phyloP scores from a whole-genome alignment of 2,329 filamentous ascomycete species.

The Hyphodiscus sp. region DNA sequence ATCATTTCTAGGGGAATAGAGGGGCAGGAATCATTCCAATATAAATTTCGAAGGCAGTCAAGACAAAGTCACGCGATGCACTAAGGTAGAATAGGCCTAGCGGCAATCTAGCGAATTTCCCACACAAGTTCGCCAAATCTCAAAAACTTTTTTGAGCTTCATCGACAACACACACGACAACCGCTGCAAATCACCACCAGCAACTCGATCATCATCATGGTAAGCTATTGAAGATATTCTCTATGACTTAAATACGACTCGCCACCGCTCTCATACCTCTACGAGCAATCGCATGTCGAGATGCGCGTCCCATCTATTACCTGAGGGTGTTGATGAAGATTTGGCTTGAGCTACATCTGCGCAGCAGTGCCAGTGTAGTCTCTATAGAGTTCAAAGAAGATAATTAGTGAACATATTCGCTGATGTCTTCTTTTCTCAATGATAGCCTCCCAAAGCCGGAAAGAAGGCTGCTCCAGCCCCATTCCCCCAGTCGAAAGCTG shows the following conservation, averaged over 20 bases:
- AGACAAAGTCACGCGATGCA: not conserved
- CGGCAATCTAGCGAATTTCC: not conserved
- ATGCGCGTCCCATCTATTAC: conserved; percentile 28
- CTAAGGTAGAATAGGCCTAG: conserved; percentile 1
- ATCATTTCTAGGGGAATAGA: not conserved
- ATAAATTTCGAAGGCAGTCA: conserved; percentile 10
- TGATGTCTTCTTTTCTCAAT: conserved; percentile 99
- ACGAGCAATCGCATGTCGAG: conserved; percentile 33
- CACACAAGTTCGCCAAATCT: conserved; percentile 15
- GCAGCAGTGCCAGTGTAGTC: conserved; percentile 38
- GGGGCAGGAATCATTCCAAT: not conserved
- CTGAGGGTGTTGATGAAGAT: conserved; percentile 44
- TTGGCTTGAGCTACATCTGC: conserved; percentile 55
- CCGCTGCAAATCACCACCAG: conserved; percentile 35
- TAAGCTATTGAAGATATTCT: conserved; percentile 44
- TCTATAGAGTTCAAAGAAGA: conserved; percentile 95
- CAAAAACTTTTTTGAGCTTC: conserved; percentile 25
- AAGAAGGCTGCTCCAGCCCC: conserved; percentile 98
- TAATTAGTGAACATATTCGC: conserved; percentile 70
- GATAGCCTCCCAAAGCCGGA: conserved; percentile 96
- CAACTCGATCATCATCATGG: conserved; percentile 50
- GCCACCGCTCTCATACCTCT: conserved; percentile 32
- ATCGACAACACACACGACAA: conserved; percentile 28
- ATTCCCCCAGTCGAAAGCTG: conserved; percentile 91
- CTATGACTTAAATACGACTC: conserved; percentile 26